These are phyloP conservation scores for Angomonas ambiguus DNA, from an alignment of 208 protist genomes.

Conservation along the genomic window DNA sequence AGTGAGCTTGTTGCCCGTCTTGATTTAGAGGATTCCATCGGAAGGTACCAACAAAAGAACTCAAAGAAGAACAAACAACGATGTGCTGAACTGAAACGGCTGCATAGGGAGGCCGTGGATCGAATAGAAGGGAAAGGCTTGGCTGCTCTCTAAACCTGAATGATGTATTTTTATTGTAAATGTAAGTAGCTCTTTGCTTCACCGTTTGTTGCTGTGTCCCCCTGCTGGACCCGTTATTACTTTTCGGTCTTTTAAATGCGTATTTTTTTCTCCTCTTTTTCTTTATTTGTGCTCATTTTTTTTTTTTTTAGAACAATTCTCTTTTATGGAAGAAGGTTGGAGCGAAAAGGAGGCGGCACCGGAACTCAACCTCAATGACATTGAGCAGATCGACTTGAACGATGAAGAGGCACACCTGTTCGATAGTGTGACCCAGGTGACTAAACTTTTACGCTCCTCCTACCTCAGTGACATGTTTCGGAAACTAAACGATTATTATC, in stretches of 20 bases:
- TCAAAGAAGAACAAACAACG: too few relatives aligned
- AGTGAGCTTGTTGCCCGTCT: too few relatives aligned
- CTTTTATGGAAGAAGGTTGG: background rate
- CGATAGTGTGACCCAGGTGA: constrained; percentile 78
- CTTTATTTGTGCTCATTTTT: background rate
- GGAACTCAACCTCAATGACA: constrained; percentile 15
- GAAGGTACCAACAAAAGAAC: too few relatives aligned
- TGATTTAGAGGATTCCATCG: too few relatives aligned
- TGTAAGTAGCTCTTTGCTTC: too few relatives aligned
- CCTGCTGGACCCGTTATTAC: background rate
- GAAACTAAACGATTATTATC: constrained; percentile 68
- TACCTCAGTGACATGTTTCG: constrained; percentile 76
- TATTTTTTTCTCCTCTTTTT: background rate
- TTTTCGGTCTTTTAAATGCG: background rate
- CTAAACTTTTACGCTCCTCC: constrained; percentile 62
- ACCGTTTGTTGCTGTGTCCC: too few relatives aligned
- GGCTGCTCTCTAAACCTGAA: too few relatives aligned
- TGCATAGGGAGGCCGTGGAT: too few relatives aligned
- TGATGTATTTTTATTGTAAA: background rate
- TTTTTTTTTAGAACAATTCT: constrained; percentile 4
- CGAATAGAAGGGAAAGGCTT: too few relatives aligned
- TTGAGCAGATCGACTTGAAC: constrained; percentile 30
- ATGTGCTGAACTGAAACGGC: too few relatives aligned
- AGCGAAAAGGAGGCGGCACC: background rate
- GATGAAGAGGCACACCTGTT: constrained; percentile 83